phyloP scores from a whole-genome alignment of 2,329 filamentous ascomycete genomes.

The Colletotrichum simmondsii region DNA sequence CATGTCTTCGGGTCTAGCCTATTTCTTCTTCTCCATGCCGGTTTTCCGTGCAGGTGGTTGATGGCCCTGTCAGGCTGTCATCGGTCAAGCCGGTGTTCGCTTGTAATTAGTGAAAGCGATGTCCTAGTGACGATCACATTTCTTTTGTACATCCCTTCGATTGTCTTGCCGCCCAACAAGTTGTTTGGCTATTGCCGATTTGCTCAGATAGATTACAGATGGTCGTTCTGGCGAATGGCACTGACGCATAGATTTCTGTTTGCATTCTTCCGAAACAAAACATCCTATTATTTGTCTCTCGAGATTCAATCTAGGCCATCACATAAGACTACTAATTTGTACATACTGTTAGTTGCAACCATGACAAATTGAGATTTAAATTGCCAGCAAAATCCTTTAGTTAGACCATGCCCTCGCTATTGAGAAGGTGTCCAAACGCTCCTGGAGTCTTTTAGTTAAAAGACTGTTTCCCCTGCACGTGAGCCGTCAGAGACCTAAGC shows the following conservation, averaged over 20 bases:
- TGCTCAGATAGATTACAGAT: slow-evolving; percentile 1
- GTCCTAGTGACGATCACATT: not conserved
- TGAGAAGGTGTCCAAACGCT: too few relatives aligned
- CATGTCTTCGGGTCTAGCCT: not conserved
- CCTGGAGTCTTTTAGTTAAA: too few relatives aligned
- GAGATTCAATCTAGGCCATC: not conserved
- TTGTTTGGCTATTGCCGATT: not conserved
- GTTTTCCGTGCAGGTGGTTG: not conserved
- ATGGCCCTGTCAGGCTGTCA: not conserved
- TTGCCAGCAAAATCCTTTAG: too few relatives aligned
- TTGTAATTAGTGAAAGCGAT: not conserved
- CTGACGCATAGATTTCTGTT: not conserved
- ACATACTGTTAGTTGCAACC: not conserved
- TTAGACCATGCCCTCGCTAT: too few relatives aligned
- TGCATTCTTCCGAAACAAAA: not conserved
- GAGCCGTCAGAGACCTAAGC: too few relatives aligned
- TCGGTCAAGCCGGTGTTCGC: not conserved
- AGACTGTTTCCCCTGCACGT: too few relatives aligned
- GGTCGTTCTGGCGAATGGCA: not conserved
- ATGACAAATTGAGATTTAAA: not conserved
- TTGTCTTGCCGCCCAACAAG: not conserved
- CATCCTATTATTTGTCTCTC: not conserved
- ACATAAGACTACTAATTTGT: not conserved
- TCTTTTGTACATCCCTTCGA: not conserved
- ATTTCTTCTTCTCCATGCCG: not conserved